Conservation (phyloP, 805 yeast genomes). For the Nakazawaea pomicola region DNA sequence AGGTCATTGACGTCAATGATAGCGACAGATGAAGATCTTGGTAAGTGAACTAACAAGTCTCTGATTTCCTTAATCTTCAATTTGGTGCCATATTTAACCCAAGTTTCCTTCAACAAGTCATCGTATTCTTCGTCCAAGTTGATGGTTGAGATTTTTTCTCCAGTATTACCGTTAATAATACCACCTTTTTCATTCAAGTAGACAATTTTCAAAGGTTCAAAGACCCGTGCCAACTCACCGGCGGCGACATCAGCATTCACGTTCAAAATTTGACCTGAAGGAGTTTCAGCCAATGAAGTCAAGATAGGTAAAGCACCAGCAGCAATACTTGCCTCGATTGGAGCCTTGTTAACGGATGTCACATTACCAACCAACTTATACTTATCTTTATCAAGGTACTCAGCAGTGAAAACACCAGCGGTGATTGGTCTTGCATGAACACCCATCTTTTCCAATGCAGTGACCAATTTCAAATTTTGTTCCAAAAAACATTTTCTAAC, state of each 20-base stretch:
- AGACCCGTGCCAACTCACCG: slow-evolving; percentile 92
- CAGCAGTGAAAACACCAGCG: slow-evolving; percentile 94
- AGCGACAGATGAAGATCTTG: slow-evolving; percentile 96
- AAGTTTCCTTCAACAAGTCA: slow-evolving; percentile 80
- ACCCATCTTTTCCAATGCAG: slow-evolving; percentile 93
- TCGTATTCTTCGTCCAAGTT: slow-evolving; percentile 97
- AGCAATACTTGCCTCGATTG: slow-evolving; percentile 88
- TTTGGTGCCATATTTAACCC: slow-evolving; percentile 99
- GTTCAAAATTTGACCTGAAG: slow-evolving; percentile 93
- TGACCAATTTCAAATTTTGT: slow-evolving; percentile 90
- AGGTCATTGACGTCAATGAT: slow-evolving; percentile 92
- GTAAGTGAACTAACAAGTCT: slow-evolving; percentile 88
- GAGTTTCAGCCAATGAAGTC: slow-evolving; percentile 94
- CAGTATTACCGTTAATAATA: slow-evolving; percentile 84
- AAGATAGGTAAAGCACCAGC: slow-evolving; percentile 97
- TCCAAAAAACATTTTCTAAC: slow-evolving; percentile 94
- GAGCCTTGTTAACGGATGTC: slow-evolving; percentile 77
- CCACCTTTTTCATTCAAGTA: slow-evolving; percentile 98
- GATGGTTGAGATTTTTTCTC: slow-evolving; percentile 83
- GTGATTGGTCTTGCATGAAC: slow-evolving; percentile 98
- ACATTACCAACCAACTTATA: slow-evolving; percentile 92
- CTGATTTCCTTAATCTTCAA: slow-evolving; percentile 94
- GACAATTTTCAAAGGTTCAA: slow-evolving; percentile 95
- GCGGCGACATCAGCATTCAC: slow-evolving; percentile 99
- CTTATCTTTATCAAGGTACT: slow-evolving; percentile 83